These are phyloP conservation scores for Ganoderma sinense DNA, from an alignment of 1,284 basidiomycete genomes.

Conservation along the genomic window DNA sequence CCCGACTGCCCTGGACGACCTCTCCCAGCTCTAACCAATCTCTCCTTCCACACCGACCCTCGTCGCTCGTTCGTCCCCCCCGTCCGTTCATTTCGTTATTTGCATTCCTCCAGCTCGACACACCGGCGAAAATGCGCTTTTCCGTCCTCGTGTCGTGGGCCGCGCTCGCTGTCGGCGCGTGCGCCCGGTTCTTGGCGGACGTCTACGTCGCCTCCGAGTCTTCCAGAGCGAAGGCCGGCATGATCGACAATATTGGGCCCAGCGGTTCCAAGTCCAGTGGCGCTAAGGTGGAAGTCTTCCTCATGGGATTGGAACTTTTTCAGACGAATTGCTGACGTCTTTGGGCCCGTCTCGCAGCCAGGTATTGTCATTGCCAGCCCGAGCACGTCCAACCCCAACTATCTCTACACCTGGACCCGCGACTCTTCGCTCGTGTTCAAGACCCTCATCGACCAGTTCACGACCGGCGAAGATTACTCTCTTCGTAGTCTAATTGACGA, in stretches of 20 bases:
- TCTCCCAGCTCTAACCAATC: too few relatives aligned
- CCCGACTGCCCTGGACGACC: too few relatives aligned
- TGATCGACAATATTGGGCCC: slow-evolving; percentile 74
- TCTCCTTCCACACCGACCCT: neutral
- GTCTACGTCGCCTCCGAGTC: slow-evolving; percentile 58
- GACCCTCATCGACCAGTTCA: slow-evolving; percentile 47
- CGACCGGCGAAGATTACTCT: slow-evolving; percentile 40
- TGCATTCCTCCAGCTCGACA: neutral
- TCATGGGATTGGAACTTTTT: too few relatives aligned
- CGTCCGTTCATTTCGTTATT: neutral
- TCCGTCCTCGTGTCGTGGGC: slow-evolving; percentile 24
- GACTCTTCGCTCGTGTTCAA: slow-evolving; percentile 54
- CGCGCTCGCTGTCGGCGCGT: slow-evolving; percentile 26
- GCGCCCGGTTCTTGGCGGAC: slow-evolving; percentile 38
- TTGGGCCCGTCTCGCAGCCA: too few relatives aligned
- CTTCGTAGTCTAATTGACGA: slow-evolving; percentile 42
- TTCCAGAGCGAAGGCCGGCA: slow-evolving; percentile 60
- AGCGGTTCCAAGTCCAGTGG: slow-evolving; percentile 60
- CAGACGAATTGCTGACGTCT: too few relatives aligned
- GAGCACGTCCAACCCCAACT: slow-evolving; percentile 46
- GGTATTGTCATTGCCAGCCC: slow-evolving; percentile 47
- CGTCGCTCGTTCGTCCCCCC: neutral
- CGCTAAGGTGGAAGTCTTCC: slow-evolving; percentile 43
- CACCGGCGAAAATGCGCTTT: slow-evolving; percentile 22
- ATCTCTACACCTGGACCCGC: slow-evolving; percentile 50